Evolutionary conservation across 179 eudicot species (phyloP).

Genomic region (Actinidia arguta): DNA sequence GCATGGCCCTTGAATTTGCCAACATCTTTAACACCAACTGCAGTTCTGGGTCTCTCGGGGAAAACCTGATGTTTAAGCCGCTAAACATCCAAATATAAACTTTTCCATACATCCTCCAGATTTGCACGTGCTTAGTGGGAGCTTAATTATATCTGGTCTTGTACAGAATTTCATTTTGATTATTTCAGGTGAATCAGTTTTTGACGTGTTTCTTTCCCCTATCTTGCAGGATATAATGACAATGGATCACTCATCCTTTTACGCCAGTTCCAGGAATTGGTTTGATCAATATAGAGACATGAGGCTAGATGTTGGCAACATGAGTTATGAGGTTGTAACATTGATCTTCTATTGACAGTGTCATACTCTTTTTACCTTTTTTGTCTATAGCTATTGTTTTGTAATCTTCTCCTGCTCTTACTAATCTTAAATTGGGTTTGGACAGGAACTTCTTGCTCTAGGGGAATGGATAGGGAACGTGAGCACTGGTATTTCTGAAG

Average conservation of each 20-base stretch:
- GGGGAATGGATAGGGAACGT: slow-evolving; percentile 53
- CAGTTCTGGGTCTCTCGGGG: not conserved
- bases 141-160: not conserved
- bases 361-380: not conserved
- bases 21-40: not conserved
- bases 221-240: slow-evolving; percentile 53
- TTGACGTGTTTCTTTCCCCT: not conserved
- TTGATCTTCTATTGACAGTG: not conserved
- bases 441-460: slow-evolving; percentile 49
- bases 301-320: slow-evolving; percentile 82
- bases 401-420: not conserved
- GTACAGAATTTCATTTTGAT: not conserved
- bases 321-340: slow-evolving; percentile 75
- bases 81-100: not conserved
- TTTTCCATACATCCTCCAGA: not conserved
- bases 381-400: not conserved
- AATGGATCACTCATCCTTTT: slow-evolving; percentile 54
- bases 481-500: slow-evolving; percentile 42
- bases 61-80: not conserved
- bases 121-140: not conserved
- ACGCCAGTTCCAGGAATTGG: slow-evolving; percentile 51
- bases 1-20: not conserved
- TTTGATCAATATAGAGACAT: slow-evolving; percentile 70
- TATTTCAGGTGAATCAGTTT: slow-evolving; percentile 11
- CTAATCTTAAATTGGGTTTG: slow-evolving; percentile 8